These are phyloP conservation scores for Cicer yamashitae DNA, from an alignment of 306 rosid genomes.

Conservation along the genomic window DNA sequence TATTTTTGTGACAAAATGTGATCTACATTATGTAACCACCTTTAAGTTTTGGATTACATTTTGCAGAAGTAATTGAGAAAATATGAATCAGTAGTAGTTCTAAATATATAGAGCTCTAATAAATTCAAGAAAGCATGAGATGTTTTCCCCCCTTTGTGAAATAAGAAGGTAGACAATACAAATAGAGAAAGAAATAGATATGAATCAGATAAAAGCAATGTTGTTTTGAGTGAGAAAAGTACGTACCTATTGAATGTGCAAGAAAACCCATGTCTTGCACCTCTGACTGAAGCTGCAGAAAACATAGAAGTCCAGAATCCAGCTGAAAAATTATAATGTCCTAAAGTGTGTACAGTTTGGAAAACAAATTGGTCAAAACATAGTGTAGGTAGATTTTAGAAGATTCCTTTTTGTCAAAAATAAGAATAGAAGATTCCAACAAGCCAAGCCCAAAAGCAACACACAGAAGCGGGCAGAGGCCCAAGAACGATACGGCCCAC, in stretches of 20 bases:
- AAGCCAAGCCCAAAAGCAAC: too few relatives aligned
- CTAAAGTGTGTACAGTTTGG: too few relatives aligned
- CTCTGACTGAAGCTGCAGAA: constrained; percentile 46
- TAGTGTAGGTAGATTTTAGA: too few relatives aligned
- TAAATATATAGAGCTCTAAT: neutral
- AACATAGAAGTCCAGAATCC: constrained; percentile 46
- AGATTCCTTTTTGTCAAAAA: too few relatives aligned
- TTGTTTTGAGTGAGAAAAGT: neutral
- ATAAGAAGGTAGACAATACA: constrained; percentile 13
- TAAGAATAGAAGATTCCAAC: too few relatives aligned
- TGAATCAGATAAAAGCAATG: constrained; percentile 20
- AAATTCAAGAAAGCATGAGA: constrained; percentile 3
- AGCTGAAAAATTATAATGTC: constrained; percentile 31
- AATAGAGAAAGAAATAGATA: constrained; percentile 5
- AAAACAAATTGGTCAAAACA: too few relatives aligned
- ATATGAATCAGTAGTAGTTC: constrained; percentile 13
- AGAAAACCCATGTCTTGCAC: constrained; percentile 39
- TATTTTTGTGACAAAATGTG: neutral
- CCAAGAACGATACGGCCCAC: too few relatives aligned
- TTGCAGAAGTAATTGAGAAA: constrained; percentile 1
- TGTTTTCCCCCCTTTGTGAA: neutral
- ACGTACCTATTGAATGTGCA: constrained; percentile 42
- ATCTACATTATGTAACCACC: constrained; percentile 1
- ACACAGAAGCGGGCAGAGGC: too few relatives aligned
- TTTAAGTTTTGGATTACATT: constrained; percentile 2